phyloP scores from a whole-genome alignment of 306 rosid genomes.

The Myrica gale region DNA sequence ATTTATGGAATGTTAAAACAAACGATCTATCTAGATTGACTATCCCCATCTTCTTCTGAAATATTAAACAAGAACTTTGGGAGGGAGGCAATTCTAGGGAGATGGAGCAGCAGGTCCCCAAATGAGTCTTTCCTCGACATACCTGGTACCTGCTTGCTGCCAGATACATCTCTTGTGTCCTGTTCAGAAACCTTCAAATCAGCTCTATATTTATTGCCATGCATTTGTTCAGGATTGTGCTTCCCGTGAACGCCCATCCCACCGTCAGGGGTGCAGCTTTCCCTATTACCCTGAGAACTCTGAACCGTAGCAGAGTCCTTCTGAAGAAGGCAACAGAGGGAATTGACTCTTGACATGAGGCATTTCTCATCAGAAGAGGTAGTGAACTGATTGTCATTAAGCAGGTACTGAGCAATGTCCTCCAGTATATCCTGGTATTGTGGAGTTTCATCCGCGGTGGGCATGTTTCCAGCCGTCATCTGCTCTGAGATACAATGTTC shows the following conservation, averaged over 20 bases:
- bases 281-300: slow-evolving; percentile 34
- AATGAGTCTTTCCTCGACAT: slow-evolving; percentile 87
- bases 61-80: slow-evolving; percentile 72
- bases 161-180: slow-evolving; percentile 39
- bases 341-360: slow-evolving; percentile 85
- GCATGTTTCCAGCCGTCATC: slow-evolving; percentile 49
- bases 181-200: slow-evolving; percentile 38
- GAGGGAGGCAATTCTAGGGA: slow-evolving; percentile 72
- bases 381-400: slow-evolving; percentile 62
- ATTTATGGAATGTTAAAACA: slow-evolving; percentile 8
- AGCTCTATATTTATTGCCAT: slow-evolving; percentile 25
- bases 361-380: slow-evolving; percentile 73
- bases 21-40: slow-evolving; percentile 33
- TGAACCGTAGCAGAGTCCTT: slow-evolving; percentile 57
- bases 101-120: slow-evolving; percentile 66
- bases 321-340: slow-evolving; percentile 78
- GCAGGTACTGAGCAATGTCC: slow-evolving; percentile 67
- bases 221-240: slow-evolving; percentile 19
- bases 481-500: slow-evolving; percentile 72
- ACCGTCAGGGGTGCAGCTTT: slow-evolving; percentile 19
- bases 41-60: slow-evolving; percentile 55
- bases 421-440: slow-evolving; percentile 60
- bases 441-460: slow-evolving; percentile 46
- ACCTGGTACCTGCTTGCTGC: slow-evolving; percentile 42
- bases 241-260: slow-evolving; percentile 38